phyloP scores from a whole-genome alignment of 2,329 filamentous ascomycete species.

The Tolypocladium album region DNA sequence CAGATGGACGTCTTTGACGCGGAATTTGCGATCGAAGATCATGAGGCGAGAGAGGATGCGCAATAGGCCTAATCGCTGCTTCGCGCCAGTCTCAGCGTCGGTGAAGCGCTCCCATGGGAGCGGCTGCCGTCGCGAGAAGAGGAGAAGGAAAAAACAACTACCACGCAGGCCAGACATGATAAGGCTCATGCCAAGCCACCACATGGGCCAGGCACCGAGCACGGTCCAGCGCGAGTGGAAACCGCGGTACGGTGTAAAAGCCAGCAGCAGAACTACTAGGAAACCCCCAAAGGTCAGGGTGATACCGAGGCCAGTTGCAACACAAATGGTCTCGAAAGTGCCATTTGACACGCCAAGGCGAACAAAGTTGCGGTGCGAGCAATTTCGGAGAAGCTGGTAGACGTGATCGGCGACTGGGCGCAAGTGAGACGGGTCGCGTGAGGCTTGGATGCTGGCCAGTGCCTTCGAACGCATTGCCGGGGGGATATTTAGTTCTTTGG shows the following conservation, averaged over 20 bases:
- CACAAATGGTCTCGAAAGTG: constrained; percentile 36
- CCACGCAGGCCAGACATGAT: constrained; percentile 33
- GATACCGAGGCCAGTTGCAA: constrained; percentile 31
- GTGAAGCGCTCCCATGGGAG: constrained; percentile 38
- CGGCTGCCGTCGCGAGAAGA: constrained; percentile 32
- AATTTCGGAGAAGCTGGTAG: constrained; percentile 33
- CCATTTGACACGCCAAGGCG: constrained; percentile 43
- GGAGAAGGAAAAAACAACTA: constrained; percentile 35
- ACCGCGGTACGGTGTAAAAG: constrained; percentile 24
- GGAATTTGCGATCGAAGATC: constrained; percentile 35
- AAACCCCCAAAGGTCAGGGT: constrained; percentile 27
- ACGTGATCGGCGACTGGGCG: constrained; percentile 33
- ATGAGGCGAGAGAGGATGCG: constrained; percentile 26
- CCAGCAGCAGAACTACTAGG: constrained; percentile 27
- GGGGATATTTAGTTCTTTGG: constrained; percentile 38
- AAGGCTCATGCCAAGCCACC: constrained; percentile 31
- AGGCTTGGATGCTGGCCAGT: constrained; percentile 20
- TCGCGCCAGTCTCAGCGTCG: constrained; percentile 17
- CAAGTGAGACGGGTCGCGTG: constrained; percentile 27
- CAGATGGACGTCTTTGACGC: constrained; percentile 31
- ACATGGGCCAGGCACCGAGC: constrained; percentile 32
- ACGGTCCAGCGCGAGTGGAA: constrained; percentile 29
- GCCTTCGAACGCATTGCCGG: constrained; percentile 26
- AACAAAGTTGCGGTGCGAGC: constrained; percentile 39
- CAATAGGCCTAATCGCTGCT: constrained; percentile 14